Evolutionary conservation across 345 rosid genomes (phyloP).

Genomic region (Populus euphratica): DNA sequence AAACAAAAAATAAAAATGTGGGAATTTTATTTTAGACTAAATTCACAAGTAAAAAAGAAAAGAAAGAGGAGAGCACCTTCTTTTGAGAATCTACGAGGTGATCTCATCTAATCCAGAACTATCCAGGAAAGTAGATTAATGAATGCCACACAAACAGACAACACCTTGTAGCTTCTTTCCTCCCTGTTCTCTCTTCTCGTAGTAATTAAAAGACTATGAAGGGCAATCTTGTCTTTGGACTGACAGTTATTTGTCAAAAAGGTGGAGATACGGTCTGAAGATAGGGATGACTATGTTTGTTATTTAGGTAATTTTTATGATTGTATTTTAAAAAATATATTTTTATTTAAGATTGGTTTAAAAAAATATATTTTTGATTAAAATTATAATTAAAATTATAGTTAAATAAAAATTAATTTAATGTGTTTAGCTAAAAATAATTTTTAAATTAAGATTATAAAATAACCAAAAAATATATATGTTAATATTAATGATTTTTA

Average conservation of each 20-base stretch:
- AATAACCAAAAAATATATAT: too few species aligned
- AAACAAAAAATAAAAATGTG: not conserved
- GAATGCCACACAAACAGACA: not conserved
- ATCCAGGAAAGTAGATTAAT: slow-evolving; percentile 6
- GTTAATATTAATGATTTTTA: too few species aligned
- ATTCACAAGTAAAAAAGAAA: not conserved
- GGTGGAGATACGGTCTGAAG: not conserved
- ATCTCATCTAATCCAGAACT: not conserved
- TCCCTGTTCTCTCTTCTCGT: not conserved
- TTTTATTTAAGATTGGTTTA: too few species aligned
- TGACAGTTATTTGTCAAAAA: not conserved
- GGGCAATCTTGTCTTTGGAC: slow-evolving; percentile 23
- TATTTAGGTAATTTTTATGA: too few species aligned
- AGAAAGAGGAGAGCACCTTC: not conserved
- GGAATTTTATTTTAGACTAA: not conserved
- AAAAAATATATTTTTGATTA: too few species aligned
- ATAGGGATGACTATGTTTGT: not conserved
- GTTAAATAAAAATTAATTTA: too few species aligned
- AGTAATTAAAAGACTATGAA: not conserved
- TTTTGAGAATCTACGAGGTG: not conserved
- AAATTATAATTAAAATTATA: too few species aligned
- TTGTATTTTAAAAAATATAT: too few species aligned
- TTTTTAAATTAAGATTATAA: too few species aligned
- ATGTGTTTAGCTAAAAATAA: too few species aligned
- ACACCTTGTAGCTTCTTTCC: not conserved